phyloP scores from a whole-genome alignment of 192 early-diverging fungal genomes.

The Mortierella alpina region DNA sequence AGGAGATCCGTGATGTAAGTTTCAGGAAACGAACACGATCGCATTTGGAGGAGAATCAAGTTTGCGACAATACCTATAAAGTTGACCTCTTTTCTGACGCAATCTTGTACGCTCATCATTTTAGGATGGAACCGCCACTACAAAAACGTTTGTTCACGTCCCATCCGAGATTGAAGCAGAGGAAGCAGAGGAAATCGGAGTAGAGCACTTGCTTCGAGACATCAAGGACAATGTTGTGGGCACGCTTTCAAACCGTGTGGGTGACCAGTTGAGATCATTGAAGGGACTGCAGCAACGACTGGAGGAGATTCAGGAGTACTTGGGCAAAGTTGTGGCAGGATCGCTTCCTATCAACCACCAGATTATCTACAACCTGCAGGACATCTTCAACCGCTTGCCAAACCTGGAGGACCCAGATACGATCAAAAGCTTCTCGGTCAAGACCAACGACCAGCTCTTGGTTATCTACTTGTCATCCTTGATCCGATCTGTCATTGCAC shows the following conservation, averaged over 20 bases:
- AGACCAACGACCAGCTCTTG: conserved; percentile 96
- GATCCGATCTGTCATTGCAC: conserved; percentile 94
- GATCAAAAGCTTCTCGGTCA: conserved; percentile 86
- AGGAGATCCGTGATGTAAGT: conserved; percentile 96
- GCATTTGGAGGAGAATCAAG: neutral
- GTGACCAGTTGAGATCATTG: conserved; percentile 91
- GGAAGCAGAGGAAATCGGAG: conserved; percentile 99
- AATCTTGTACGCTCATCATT: neutral
- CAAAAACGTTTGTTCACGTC: conserved; percentile 97
- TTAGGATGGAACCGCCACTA: conserved; percentile 96
- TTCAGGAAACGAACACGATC: conserved; percentile 1
- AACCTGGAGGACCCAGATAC: conserved; percentile 86
- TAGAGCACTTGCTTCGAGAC: conserved; percentile 97
- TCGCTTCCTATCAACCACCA: conserved; percentile 94
- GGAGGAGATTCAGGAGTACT: conserved; percentile 88
- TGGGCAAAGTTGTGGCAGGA: conserved; percentile 88
- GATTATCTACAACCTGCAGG: conserved; percentile 98
- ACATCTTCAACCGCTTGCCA: conserved; percentile 97
- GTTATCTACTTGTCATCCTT: conserved; percentile 93
- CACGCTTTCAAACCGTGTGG: conserved; percentile 92
- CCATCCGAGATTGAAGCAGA: conserved; percentile 97
- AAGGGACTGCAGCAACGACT: conserved; percentile 88
- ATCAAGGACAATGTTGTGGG: conserved; percentile 98
- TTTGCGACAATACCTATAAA: too few species aligned
- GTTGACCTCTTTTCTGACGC: neutral